A percentile compares a stretch with the other conserved stretches of the same genome.
Conservation (phyloP, 331 rosid species). For the Rosa hybrid region DNA sequence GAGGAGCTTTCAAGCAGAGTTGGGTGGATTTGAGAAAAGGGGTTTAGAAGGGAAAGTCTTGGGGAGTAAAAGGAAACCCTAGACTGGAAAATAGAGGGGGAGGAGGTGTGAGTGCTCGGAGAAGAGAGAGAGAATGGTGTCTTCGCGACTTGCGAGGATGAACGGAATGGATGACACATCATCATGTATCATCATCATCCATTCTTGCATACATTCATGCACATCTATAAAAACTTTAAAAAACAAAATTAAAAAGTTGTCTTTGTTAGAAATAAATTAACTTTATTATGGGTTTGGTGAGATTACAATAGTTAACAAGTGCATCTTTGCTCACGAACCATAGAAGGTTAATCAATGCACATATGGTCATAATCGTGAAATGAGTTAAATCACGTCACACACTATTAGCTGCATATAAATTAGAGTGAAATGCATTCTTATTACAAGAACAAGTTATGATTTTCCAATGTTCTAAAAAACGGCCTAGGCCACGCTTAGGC, state of each 20-base stretch:
- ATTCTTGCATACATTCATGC: slow-evolving; percentile 33
- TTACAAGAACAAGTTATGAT: no score
- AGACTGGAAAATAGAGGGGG: slow-evolving; percentile 19
- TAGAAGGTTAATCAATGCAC: no score
- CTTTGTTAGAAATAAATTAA: background rate
- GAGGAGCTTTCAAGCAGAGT: slow-evolving; percentile 12
- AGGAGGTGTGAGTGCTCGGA: slow-evolving; percentile 12
- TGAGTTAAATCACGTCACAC: no score
- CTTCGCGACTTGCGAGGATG: slow-evolving; percentile 37
- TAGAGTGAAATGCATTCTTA: no score
- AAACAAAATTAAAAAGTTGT: no score
- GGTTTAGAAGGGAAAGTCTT: slow-evolving; percentile 12
- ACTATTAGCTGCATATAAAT: no score
- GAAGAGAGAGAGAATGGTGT: slow-evolving; percentile 24
- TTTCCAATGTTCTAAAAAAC: no score
- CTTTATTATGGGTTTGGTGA: no score
- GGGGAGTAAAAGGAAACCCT: slow-evolving; percentile 44
- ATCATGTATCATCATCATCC: slow-evolving; percentile 26
- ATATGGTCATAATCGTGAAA: no score
- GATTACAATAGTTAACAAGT: background rate
- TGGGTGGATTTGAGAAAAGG: slow-evolving; percentile 14
- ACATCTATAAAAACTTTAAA: background rate
- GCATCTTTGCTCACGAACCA: background rate
- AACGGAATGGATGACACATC: slow-evolving; percentile 42
- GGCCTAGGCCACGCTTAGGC: no score